phyloP scores from a whole-genome alignment of 2,329 filamentous ascomycete genomes.

The Penicillium sp. region DNA sequence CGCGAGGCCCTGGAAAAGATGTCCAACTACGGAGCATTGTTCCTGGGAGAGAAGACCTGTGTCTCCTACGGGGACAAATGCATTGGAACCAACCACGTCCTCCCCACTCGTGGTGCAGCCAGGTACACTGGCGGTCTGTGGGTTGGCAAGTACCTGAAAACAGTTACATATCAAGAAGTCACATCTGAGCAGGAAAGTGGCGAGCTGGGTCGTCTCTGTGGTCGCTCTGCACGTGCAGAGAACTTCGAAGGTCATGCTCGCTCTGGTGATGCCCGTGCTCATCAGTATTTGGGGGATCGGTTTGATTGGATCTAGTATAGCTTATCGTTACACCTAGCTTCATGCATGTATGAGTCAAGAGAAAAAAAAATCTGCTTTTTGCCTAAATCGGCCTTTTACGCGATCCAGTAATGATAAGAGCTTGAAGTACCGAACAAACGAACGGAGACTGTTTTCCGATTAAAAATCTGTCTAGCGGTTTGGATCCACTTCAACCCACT shows the following conservation, averaged over 20 bases:
- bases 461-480: neutral
- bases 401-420: no score
- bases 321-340: neutral
- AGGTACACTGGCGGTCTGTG: slow-evolving; percentile 56
- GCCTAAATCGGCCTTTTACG: no score
- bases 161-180: slow-evolving; percentile 57
- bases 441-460: slow-evolving; percentile 3
- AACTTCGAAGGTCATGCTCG: slow-evolving; percentile 56
- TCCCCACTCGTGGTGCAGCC: slow-evolving; percentile 52
- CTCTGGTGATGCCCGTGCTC: slow-evolving; percentile 52
- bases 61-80: slow-evolving; percentile 58
- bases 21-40: slow-evolving; percentile 53
- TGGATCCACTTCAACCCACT: neutral
- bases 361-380: neutral
- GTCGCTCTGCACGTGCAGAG: slow-evolving; percentile 51
- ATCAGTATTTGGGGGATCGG: slow-evolving; percentile 44
- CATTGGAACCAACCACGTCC: slow-evolving; percentile 58
- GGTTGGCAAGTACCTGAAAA: slow-evolving; percentile 57
- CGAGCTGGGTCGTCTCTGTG: slow-evolving; percentile 52
- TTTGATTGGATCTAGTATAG: slow-evolving; percentile 45
- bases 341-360: neutral
- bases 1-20: slow-evolving; percentile 54
- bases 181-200: slow-evolving; percentile 46
- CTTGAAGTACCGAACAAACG: no score
- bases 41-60: slow-evolving; percentile 55